Evolutionary conservation across 768 basidiomycete species (phyloP).

Genomic region (Melanogaster broomeanus): DNA sequence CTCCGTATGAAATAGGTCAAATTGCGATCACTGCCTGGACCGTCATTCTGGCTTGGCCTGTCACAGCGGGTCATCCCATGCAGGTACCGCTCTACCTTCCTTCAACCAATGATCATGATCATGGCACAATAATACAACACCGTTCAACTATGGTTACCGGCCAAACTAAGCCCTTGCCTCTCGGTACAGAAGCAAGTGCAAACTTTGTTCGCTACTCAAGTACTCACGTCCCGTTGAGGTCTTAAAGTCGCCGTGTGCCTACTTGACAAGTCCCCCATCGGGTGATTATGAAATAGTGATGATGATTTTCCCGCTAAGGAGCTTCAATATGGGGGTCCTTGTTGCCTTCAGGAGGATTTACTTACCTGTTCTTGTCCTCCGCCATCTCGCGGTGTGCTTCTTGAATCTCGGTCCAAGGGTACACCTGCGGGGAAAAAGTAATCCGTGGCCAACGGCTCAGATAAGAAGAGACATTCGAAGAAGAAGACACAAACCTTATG

Average conservation of each 20-base stretch:
- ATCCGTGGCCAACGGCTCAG: slow-evolving; percentile 15
- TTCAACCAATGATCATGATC: too few relatives aligned
- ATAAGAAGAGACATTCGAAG: slow-evolving; percentile 8
- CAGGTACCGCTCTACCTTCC: too few relatives aligned
- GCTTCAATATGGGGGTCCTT: neutral
- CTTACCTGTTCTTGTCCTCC: slow-evolving; percentile 59
- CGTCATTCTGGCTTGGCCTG: neutral
- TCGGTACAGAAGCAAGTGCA: neutral
- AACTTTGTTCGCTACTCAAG: neutral
- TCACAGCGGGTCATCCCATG: neutral
- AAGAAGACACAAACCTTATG: slow-evolving; percentile 58
- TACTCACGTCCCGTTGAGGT: neutral
- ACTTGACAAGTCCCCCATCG: slow-evolving; percentile 8
- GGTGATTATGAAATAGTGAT: slow-evolving; percentile 23
- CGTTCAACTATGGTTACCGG: neutral
- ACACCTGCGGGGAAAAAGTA: slow-evolving; percentile 51
- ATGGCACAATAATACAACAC: neutral
- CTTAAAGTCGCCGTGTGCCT: neutral
- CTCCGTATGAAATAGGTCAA: neutral
- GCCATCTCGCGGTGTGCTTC: slow-evolving; percentile 86
- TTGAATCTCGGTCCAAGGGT: slow-evolving; percentile 76
- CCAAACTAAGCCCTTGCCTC: neutral
- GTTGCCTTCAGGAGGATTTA: slow-evolving; percentile 1
- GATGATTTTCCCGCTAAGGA: slow-evolving; percentile 34
- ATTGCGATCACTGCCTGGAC: neutral